These are phyloP conservation scores for Cynanchum wilfordii DNA, from an alignment of 257 asterid genomes.

Conservation along the genomic window DNA sequence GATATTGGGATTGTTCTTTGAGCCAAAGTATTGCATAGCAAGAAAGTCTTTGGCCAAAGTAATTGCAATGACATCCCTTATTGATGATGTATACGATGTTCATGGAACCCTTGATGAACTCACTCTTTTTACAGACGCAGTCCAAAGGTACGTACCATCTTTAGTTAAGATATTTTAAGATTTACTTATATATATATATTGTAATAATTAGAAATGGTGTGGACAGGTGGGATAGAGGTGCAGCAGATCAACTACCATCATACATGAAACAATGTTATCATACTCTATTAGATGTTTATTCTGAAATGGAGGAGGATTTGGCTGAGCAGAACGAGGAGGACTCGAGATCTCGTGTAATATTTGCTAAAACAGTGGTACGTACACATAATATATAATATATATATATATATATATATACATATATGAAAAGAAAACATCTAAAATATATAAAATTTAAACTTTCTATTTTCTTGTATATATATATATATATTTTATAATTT, in stretches of 20 bases:
- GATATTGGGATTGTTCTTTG: conserved; percentile 23
- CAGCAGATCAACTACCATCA: conserved; percentile 9
- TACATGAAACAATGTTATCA: conserved; percentile 19
- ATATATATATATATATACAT: no score
- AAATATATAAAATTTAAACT: no score
- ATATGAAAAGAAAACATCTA: no score
- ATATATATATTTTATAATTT: background rate
- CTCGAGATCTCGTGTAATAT: no score
- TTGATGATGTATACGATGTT: conserved; percentile 27
- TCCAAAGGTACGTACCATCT: conserved; percentile 10
- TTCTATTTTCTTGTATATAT: no score
- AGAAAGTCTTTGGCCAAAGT: conserved; percentile 22
- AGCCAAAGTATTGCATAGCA: conserved; percentile 19
- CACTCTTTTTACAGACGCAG: conserved; percentile 20
- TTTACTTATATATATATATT: background rate
- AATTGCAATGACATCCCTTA: conserved; percentile 4
- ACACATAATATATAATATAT: no score
- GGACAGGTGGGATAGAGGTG: conserved; percentile 23
- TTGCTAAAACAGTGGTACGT: no score
- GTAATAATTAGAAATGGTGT: no score
- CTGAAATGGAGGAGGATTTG: conserved; percentile 17
- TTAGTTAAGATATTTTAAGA: no score
- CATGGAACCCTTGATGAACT: conserved; percentile 24
- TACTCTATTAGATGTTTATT: conserved; percentile 11
- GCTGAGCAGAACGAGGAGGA: background rate